These are phyloP conservation scores for Eucalyptus victrix DNA, from an alignment of 345 rosid genomes.

Conservation along the genomic window DNA sequence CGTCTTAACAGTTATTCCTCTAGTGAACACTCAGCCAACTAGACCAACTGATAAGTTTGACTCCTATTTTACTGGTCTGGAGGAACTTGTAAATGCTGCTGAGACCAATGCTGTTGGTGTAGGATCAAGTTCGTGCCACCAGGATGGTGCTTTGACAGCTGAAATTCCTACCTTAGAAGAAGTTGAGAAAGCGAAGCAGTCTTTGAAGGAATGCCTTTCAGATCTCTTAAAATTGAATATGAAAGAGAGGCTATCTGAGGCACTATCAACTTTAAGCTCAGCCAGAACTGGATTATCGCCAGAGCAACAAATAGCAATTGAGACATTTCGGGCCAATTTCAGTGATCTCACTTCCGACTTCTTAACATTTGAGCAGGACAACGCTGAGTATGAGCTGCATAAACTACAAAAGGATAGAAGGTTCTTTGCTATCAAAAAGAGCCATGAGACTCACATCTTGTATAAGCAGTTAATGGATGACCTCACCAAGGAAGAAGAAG, in stretches of 20 bases:
- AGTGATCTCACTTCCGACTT: background rate
- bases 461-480: background rate
- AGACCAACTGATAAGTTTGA: background rate
- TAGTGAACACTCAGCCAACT: background rate
- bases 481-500: background rate
- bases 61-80: background rate
- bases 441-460: background rate
- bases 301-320: background rate
- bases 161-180: background rate
- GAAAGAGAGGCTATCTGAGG: background rate
- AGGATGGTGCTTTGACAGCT: too few species aligned
- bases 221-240: background rate
- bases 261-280: background rate
- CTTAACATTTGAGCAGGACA: background rate
- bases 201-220: background rate
- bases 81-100: background rate
- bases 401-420: background rate
- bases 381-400: background rate
- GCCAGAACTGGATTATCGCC: background rate
- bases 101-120: background rate
- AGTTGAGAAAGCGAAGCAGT: background rate
- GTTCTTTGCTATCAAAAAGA: background rate
- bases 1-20: background rate
- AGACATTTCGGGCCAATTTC: background rate
- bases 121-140: background rate